Base-by-base conservation (phyloP, 495 filamentous ascomycete species). In the Evansstolkia leycettana region DNA sequence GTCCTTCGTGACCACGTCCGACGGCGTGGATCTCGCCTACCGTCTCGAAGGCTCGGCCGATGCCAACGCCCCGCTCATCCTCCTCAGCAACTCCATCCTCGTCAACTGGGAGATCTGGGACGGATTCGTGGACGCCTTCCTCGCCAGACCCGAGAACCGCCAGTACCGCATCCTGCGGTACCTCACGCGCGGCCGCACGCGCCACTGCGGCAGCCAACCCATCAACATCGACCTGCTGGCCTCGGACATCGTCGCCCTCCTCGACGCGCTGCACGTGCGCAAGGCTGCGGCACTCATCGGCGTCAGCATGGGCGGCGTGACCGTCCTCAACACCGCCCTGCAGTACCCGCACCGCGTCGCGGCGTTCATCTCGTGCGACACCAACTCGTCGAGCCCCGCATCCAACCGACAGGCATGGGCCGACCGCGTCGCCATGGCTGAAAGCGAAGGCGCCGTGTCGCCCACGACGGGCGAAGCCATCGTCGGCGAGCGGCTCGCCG, bases 61-160 rank as follows among this genome's bases (percentile, higher is more conserved):
- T 37, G 73, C 74, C 0, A 42, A 66, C 9, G 78, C 80, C 1
- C 82, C 82, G 0, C 68, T 78, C 0, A 69, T 90, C 18, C 72
- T 82, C 23, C 75, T 84, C 37, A 69, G 65, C 54, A 88, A 88
- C 63, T 81, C 76, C 4, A 78, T 90, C 34, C 72, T 90, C 0
- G 77, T 77, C 3, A 69, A 73, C 8, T 67, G 72, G 45, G 65
- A 67, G 57, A 87, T 90, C 65, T 90, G 84, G 84, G 77, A 87
- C 46, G 60, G 60, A 11, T 76, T 88, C 45, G 57, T 86, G 9
- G 57, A 64, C 13, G 47, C 59, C 0, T 73, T 80, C 58, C 65
- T 81, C 38, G 58, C 80, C 20, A 63, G 65, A 26, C 46, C 62
- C 0, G 47, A 65, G 31, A 73, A 82, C 28, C 68, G 70, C 23